Base-by-base conservation (phyloP, 1,284 basidiomycete genomes). In the Rhodotorula sp. region DNA sequence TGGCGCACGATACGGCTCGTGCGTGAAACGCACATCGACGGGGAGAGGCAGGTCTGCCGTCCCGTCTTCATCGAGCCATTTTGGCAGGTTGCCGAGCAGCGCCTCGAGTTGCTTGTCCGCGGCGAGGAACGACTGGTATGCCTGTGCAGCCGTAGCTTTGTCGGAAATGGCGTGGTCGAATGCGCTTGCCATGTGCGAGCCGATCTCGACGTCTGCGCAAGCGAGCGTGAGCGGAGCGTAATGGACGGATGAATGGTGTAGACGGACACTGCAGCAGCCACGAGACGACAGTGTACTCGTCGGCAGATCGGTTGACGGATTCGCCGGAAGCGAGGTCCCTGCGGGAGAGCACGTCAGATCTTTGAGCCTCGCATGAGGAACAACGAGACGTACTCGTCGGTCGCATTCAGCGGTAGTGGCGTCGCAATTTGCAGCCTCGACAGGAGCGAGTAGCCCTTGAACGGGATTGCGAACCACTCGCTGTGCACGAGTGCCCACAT, bases 391-490 rank as follows among this genome's bases (percentile, higher is more conserved):
- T 48, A 73, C 70, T 70, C 66, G 52, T 76, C 72, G 2, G 54
- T 70, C 49, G 66, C 62, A 16, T 76, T 76, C 27, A 74, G 57
- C 16, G 74, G 74, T 7, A 76, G 44, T 17, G 72, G 74, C n/a
- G 74, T 76, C 42, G 64, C 46, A 34, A 76, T 70, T 27, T 71
- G 65, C 17, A 60, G 42, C 45, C 62, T 57, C 4, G 67, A 53
- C 34, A 72, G 50, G 16, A 67, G 42, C 41, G 72, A 70, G n/a
- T 65, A 68, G 1, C 67, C 66, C 46, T 67, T 66, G 61, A 70
- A 76, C 19, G 74, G 70, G 42, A 74, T 72, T 2, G 65, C 66
- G 61, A 76, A 76, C 67, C 66, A 70, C 25, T 76, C 74, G 21
- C 69, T 64, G n/a, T 68, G 66, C 2, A 66, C 70, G 4, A 76